These are phyloP conservation scores for Nymphaea colorata DNA, from an alignment of 164 flowering plant genomes.

Conservation along the genomic window DNA sequence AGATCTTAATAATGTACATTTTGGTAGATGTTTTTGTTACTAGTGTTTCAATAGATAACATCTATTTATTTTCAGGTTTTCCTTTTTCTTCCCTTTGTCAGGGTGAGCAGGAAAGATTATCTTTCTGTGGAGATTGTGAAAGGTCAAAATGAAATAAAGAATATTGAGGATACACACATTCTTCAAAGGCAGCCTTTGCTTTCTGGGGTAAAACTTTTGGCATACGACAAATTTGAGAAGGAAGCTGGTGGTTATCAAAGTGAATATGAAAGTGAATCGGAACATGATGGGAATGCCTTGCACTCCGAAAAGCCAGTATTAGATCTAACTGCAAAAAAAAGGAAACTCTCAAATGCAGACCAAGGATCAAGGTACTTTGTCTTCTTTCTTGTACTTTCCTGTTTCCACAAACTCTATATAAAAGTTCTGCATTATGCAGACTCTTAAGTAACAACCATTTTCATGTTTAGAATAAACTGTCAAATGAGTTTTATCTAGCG, in stretches of 20 bases:
- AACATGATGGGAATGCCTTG: conserved; percentile 9
- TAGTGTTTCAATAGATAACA: too few relatives aligned
- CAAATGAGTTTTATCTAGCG: too few relatives aligned
- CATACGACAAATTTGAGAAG: conserved; percentile 52
- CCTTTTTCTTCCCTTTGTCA: conserved; percentile 11
- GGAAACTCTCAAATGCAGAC: background rate
- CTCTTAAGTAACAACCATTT: too few relatives aligned
- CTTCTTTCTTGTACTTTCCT: background rate
- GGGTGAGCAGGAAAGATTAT: conserved; percentile 46
- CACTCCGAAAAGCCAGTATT: conserved; percentile 9
- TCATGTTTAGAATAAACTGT: too few relatives aligned
- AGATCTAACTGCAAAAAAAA: conserved; percentile 8
- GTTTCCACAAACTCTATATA: too few relatives aligned
- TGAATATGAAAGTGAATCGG: conserved; percentile 25
- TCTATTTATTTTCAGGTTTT: background rate
- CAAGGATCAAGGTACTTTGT: conserved; percentile 38
- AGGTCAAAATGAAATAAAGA: conserved; percentile 7
- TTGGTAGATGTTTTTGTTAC: too few relatives aligned
- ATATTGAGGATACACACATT: conserved; percentile 18
- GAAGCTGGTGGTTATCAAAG: conserved; percentile 47
- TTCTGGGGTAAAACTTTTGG: conserved; percentile 33
- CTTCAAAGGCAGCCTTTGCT: conserved; percentile 22
- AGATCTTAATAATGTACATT: too few relatives aligned
- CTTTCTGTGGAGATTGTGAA: background rate
- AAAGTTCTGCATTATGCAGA: too few relatives aligned